phyloP scores from a whole-genome alignment of 2,329 filamentous ascomycete species.

The Ciborinia camelliae region DNA sequence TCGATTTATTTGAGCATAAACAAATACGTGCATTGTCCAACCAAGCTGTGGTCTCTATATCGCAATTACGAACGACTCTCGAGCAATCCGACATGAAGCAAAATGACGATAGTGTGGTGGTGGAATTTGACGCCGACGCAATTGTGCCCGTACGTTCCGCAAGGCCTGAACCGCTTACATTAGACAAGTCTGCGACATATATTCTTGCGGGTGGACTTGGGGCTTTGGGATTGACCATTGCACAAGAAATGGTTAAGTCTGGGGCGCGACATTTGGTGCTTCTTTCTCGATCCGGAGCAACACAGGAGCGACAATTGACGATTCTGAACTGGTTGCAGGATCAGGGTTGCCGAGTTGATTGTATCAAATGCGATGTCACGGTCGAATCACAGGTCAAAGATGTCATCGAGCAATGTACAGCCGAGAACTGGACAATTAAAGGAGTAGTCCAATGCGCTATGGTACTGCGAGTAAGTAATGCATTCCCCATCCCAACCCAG shows the following conservation, averaged over 20 bases:
- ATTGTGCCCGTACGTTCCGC: neutral
- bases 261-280: conserved; percentile 2
- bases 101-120: neutral
- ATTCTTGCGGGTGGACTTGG: conserved; percentile 44
- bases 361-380: neutral
- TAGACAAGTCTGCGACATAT: conserved; percentile 22
- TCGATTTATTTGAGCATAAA: neutral
- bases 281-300: conserved; percentile 10
- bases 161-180: neutral
- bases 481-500: neutral
- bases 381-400: neutral
- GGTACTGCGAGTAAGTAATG: conserved; percentile 24
- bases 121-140: neutral
- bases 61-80: neutral
- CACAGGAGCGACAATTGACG: conserved; percentile 1
- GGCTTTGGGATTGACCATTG: conserved; percentile 41
- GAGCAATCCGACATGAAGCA: neutral
- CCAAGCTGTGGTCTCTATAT: neutral
- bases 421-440: conserved; percentile 13
- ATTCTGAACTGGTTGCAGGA: neutral
- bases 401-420: neutral
- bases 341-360: neutral
- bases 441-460: conserved; percentile 36
- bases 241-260: conserved; percentile 38
- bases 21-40: neutral